These are phyloP conservation scores for Trichodelitschia bisporula DNA, from an alignment of 495 filamentous ascomycete species.

Conservation along the genomic window DNA sequence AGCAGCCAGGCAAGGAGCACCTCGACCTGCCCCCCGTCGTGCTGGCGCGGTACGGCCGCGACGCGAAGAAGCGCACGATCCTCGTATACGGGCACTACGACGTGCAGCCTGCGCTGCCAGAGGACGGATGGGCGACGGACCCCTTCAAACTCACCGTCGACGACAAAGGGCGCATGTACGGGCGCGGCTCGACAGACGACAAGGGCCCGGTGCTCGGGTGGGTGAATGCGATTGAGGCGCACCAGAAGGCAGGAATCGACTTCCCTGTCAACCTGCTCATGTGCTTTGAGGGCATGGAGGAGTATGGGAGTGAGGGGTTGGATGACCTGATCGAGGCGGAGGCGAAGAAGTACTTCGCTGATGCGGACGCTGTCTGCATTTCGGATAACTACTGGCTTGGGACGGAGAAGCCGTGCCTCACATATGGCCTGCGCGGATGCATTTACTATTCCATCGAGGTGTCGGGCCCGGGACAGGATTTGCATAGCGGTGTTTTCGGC, in stretches of 20 bases:
- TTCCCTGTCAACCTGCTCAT: constrained; percentile 95
- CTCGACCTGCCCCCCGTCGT: constrained; percentile 85
- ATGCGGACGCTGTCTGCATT: constrained; percentile 91
- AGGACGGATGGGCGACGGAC: constrained; percentile 90
- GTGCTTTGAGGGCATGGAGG: constrained; percentile 99
- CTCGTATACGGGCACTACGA: constrained; percentile 98
- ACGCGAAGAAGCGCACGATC: constrained; percentile 78
- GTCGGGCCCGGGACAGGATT: constrained; percentile 71
- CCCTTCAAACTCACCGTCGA: constrained; percentile 82
- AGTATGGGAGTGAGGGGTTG: constrained; percentile 90
- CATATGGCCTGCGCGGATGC: constrained; percentile 91
- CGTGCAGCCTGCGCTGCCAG: constrained; percentile 81
- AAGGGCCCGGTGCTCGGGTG: constrained; percentile 96
- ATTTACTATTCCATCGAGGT: constrained; percentile 87
- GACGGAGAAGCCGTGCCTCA: constrained; percentile 90
- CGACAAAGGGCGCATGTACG: constrained; percentile 79
- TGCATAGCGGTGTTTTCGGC: constrained; percentile 92
- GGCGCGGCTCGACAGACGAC: constrained; percentile 88
- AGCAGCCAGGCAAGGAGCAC: constrained; percentile 70
- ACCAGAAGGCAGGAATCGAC: constrained; percentile 80
- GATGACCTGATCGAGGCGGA: constrained; percentile 84
- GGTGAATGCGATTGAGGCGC: constrained; percentile 93
- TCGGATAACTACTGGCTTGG: constrained; percentile 99
- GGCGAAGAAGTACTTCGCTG: constrained; percentile 75
- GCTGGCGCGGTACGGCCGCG: constrained; percentile 71